phyloP scores from a whole-genome alignment of 108 stramenopile genomes.

The Pseudonitzschia pungens region DNA sequence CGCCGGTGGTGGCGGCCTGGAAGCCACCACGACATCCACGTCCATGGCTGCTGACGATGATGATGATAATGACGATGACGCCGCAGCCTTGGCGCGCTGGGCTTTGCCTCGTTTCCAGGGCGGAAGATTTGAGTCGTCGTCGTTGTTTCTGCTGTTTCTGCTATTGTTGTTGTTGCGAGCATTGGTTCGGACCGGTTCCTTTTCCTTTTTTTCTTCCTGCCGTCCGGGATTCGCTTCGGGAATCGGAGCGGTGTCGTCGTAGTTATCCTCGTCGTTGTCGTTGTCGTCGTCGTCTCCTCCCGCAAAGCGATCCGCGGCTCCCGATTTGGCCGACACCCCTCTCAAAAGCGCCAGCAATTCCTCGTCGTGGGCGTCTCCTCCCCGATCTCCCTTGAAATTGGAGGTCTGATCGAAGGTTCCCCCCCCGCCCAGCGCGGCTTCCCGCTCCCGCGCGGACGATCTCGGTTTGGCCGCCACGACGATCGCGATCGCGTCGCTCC shows the following conservation, averaged over 20 bases:
- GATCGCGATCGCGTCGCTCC: not conserved
- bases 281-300: slow-evolving; percentile 20
- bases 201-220: not conserved
- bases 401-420: slow-evolving; percentile 28
- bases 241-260: too few relatives aligned
- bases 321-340: slow-evolving; percentile 60
- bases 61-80: too few relatives aligned
- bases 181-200: not conserved
- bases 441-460: slow-evolving; percentile 1
- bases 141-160: too few relatives aligned
- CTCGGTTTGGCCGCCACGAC: not conserved
- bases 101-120: slow-evolving; percentile 35
- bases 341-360: slow-evolving; percentile 64
- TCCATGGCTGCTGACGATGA: not conserved
- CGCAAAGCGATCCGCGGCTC: slow-evolving; percentile 51
- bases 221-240: not conserved
- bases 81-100: not conserved
- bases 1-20: not conserved
- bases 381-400: slow-evolving; percentile 66
- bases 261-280: too few relatives aligned
- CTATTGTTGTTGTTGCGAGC: too few relatives aligned
- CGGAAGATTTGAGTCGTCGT: slow-evolving; percentile 15
- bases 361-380: slow-evolving; percentile 74
- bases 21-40: not conserved
- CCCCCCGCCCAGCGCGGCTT: slow-evolving; percentile 8